A percentile compares a stretch with the other conserved stretches of the same genome.
phyloP scores from a whole-genome alignment of 2,329 filamentous ascomycete genomes.

The Xylariales sp. region DNA sequence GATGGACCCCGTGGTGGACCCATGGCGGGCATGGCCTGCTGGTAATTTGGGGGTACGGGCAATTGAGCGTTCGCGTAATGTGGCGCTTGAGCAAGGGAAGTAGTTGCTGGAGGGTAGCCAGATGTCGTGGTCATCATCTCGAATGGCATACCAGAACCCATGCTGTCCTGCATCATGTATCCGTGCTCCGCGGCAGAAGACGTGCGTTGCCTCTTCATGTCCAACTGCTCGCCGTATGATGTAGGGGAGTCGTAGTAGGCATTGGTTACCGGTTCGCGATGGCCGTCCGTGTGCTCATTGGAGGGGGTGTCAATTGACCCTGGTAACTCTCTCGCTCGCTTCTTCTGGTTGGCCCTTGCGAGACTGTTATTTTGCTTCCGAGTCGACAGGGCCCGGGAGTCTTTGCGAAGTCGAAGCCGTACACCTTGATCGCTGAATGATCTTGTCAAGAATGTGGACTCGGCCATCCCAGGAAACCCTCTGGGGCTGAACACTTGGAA shows the following conservation, averaged over 20 bases:
- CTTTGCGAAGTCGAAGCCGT: constrained; percentile 75
- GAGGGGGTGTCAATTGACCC: no score
- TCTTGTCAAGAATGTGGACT: constrained; percentile 76
- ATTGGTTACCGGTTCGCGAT: background rate
- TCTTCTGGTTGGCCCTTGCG: background rate
- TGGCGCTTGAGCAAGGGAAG: no score
- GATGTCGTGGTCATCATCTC: no score
- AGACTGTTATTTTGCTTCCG: constrained; percentile 37
- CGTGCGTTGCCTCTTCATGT: background rate
- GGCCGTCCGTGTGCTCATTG: background rate
- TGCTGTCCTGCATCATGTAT: background rate
- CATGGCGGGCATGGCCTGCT: no score
- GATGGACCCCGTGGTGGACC: background rate
- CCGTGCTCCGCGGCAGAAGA: background rate
- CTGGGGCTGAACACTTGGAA: constrained; percentile 66
- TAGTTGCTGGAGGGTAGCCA: no score
- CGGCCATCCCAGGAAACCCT: constrained; percentile 72
- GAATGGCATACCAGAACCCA: background rate
- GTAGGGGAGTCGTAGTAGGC: background rate
- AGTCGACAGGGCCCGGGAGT: constrained; percentile 58
- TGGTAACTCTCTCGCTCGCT: background rate
- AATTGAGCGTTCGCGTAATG: no score
- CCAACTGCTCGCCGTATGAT: background rate
- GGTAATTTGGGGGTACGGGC: no score
- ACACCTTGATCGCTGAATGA: constrained; percentile 86